These are phyloP conservation scores for Kalmanozyma brasiliensis DNA, from an alignment of 1,284 basidiomycete species.

Conservation along the genomic window DNA sequence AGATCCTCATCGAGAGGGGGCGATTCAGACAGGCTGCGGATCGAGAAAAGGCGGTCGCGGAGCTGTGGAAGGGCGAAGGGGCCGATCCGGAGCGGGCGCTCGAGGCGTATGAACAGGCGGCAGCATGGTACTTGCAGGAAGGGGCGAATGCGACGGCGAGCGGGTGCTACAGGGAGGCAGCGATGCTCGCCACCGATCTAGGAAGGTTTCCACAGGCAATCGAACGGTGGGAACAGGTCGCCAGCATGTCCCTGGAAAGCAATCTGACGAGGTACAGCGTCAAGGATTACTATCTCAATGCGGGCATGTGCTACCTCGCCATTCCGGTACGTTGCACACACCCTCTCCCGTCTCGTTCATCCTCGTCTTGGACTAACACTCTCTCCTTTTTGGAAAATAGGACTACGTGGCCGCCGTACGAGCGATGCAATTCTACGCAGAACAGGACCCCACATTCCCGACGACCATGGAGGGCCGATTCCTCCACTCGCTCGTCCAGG, in stretches of 20 bases:
- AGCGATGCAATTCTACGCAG: slow-evolving; percentile 66
- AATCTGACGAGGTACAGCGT: slow-evolving; percentile 96
- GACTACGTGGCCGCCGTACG: slow-evolving; percentile 63
- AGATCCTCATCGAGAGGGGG: slow-evolving; percentile 83
- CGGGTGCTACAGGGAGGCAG: slow-evolving; percentile 93
- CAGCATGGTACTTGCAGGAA: slow-evolving; percentile 97
- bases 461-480: slow-evolving; percentile 66
- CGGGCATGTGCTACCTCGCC: slow-evolving; percentile 88
- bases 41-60: slow-evolving; percentile 85
- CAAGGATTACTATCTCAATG: slow-evolving; percentile 94
- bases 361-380: not conserved
- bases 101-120: slow-evolving; percentile 90
- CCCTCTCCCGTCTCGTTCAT: not conserved
- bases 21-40: slow-evolving; percentile 98
- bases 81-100: slow-evolving; percentile 82
- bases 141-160: slow-evolving; percentile 95
- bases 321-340: slow-evolving; percentile 79
- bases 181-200: slow-evolving; percentile 90
- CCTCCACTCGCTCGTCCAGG: slow-evolving; percentile 62
- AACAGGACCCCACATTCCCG: slow-evolving; percentile 64
- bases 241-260: slow-evolving; percentile 82
- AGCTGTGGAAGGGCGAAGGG: slow-evolving; percentile 83
- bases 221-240: slow-evolving; percentile 88
- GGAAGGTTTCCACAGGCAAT: slow-evolving; percentile 87
- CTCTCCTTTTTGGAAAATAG: slow-evolving; percentile 8